These are phyloP conservation scores for Colletotrichum tamarilloi DNA, from an alignment of 2,329 filamentous ascomycete species.

Conservation along the genomic window DNA sequence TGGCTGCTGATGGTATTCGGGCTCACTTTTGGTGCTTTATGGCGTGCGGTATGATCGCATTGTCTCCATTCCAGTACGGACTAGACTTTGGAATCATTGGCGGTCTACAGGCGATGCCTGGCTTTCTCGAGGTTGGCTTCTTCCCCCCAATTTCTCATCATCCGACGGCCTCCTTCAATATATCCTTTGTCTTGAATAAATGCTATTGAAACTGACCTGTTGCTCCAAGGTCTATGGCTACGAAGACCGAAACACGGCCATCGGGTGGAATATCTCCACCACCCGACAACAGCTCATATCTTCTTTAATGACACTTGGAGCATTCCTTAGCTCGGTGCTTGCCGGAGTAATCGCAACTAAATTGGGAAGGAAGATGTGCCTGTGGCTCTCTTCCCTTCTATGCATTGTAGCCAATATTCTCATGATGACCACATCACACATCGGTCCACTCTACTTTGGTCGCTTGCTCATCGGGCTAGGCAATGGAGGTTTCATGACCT, in stretches of 20 bases:
- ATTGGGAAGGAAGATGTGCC: not conserved
- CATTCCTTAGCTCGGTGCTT: conserved; percentile 55
- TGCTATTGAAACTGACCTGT: not conserved
- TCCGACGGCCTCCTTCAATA: not conserved
- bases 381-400: not conserved
- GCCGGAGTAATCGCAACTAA: conserved; percentile 47
- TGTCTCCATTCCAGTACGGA: not conserved
- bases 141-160: not conserved
- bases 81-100: not conserved
- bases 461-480: conserved; percentile 66
- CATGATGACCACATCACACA: conserved; percentile 52
- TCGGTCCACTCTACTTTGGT: conserved; percentile 65
- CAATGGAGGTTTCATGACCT: conserved; percentile 69
- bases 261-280: conserved; percentile 58
- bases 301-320: conserved; percentile 59
- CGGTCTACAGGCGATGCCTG: not conserved
- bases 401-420: not conserved
- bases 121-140: not conserved
- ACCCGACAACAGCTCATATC: conserved; percentile 59
- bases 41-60: not conserved
- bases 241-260: conserved; percentile 57
- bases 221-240: conserved; percentile 41
- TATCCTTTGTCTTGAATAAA: not conserved
- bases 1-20: not conserved
- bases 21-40: not conserved